A percentile compares a stretch with the other conserved stretches of the same genome.
These are phyloP conservation scores for Geotrichum histeridarum DNA, from an alignment of 1,139 yeast genomes.

Conservation along the genomic window DNA sequence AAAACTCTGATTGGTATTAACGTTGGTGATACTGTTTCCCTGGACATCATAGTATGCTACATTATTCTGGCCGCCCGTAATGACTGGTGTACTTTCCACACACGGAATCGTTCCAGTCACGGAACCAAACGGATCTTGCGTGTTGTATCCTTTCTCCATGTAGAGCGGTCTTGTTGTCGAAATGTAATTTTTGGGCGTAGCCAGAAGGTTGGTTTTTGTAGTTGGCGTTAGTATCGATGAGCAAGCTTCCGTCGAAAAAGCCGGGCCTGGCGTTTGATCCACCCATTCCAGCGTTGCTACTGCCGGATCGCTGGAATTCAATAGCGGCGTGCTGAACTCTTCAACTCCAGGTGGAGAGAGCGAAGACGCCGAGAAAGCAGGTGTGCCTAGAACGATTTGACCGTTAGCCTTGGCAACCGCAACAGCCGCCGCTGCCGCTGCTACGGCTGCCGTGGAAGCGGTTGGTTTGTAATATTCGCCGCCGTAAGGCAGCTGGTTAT, in stretches of 20 bases:
- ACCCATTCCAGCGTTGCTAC: background rate
- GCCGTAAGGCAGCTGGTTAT: too few species aligned
- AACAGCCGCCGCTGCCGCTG: background rate
- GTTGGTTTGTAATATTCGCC: background rate
- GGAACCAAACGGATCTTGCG: too few species aligned
- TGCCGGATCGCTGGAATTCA: background rate
- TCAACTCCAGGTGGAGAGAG: background rate
- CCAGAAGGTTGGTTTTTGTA: background rate
- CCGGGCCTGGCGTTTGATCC: background rate
- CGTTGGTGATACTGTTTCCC: slow-evolving; percentile 3
- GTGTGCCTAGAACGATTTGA: background rate
- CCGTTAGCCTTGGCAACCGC: background rate
- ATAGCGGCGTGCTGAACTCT: background rate
- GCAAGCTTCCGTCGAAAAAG: background rate
- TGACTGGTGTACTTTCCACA: too few species aligned
- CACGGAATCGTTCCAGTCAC: too few species aligned
- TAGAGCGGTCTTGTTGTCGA: background rate
- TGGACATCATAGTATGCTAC: background rate
- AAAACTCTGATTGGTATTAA: background rate
- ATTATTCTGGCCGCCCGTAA: too few species aligned
- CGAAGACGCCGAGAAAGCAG: background rate
- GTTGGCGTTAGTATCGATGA: background rate
- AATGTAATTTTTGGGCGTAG: slow-evolving; percentile 1
- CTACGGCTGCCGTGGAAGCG: background rate
- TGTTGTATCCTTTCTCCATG: too few species aligned